Conservation (phyloP, 345 rosid species). For the Eucalyptus leucophloia region DNA sequence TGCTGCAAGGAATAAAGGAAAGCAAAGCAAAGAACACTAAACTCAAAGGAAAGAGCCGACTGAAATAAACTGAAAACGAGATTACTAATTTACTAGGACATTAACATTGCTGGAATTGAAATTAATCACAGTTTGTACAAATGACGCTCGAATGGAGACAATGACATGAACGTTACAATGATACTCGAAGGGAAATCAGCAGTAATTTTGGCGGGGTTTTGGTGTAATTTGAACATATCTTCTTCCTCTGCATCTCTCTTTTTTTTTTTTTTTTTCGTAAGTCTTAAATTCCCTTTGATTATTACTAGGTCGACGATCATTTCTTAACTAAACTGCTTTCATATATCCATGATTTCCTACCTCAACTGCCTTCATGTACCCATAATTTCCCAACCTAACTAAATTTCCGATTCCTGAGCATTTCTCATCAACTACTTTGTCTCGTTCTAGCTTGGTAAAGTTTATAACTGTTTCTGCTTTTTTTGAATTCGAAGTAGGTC, state of each 20-base stretch:
- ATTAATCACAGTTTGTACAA: background rate
- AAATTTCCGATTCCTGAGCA: background rate
- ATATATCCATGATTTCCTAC: background rate
- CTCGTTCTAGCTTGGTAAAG: too few relatives aligned
- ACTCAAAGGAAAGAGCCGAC: background rate
- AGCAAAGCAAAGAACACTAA: too few relatives aligned
- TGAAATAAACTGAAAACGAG: too few relatives aligned
- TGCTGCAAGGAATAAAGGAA: too few relatives aligned
- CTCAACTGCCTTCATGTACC: background rate
- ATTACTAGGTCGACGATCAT: too few relatives aligned
- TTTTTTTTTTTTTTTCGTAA: too few relatives aligned
- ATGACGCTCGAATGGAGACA: background rate
- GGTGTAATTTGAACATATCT: too few relatives aligned
- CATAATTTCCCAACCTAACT: background rate
- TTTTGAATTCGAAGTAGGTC: too few relatives aligned
- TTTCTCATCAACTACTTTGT: background rate
- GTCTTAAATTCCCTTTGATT: too few relatives aligned
- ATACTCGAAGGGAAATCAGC: background rate
- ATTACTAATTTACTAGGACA: background rate
- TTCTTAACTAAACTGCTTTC: too few relatives aligned
- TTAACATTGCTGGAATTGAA: background rate
- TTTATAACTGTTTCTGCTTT: background rate
- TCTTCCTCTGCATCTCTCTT: too few relatives aligned
- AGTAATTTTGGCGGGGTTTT: background rate
- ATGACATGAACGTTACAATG: background rate